phyloP scores from a whole-genome alignment of 106 monocot species.

The Posidonia australis region DNA sequence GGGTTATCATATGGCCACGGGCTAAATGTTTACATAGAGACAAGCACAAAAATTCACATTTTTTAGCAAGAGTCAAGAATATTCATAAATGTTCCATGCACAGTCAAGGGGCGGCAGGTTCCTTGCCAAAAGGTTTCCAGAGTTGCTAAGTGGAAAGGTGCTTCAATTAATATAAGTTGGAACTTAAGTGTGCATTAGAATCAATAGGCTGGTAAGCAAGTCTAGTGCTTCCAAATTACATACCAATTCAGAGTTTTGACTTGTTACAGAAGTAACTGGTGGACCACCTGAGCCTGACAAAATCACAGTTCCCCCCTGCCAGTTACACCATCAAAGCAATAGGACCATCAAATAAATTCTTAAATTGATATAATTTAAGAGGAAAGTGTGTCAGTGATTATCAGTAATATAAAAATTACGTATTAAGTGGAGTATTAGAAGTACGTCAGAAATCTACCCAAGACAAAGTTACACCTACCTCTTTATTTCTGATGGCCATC shows the following conservation, averaged over 20 bases:
- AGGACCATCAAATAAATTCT: background rate
- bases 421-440: no score
- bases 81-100: no score
- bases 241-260: constrained; percentile 91
- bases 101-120: background rate
- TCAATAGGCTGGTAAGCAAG: no score
- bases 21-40: no score
- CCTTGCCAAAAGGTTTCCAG: background rate
- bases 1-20: no score
- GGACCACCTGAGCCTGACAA: constrained; percentile 80
- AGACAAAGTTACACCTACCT: constrained; percentile 28
- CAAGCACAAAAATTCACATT: no score
- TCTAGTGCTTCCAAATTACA: background rate
- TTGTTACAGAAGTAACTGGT: constrained; percentile 60
- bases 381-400: background rate
- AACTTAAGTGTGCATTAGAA: no score
- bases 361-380: background rate
- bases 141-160: no score
- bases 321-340: constrained; percentile 1
- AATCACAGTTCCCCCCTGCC: constrained; percentile 80
- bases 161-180: no score
- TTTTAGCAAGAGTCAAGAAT: no score
- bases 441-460: background rate
- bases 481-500: constrained; percentile 98
- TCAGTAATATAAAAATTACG: background rate